phyloP scores from a whole-genome alignment of 257 asterid genomes.

The Primulina eburnea region DNA sequence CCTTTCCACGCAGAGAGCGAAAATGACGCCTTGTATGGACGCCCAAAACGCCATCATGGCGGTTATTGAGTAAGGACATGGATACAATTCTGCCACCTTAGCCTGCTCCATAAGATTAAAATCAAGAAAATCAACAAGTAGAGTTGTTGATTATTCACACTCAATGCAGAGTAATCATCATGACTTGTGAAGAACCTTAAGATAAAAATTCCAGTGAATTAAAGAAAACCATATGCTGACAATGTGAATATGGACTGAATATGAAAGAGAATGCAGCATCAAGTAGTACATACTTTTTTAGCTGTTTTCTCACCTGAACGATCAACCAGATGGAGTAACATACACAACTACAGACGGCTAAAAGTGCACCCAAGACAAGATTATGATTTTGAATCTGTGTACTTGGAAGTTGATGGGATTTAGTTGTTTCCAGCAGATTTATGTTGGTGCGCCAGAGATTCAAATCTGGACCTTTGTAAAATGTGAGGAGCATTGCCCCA shows the following conservation, averaged over 20 bases:
- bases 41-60: slow-evolving; percentile 54
- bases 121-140: background rate
- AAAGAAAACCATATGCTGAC: background rate
- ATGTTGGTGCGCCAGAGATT: slow-evolving; percentile 42
- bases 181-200: background rate
- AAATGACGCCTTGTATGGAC: slow-evolving; percentile 33
- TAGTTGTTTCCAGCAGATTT: slow-evolving; percentile 40
- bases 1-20: slow-evolving; percentile 43
- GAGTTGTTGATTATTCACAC: background rate
- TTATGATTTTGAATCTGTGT: slow-evolving; percentile 12
- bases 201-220: background rate
- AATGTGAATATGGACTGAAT: background rate
- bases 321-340: slow-evolving; percentile 60
- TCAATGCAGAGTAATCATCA: background rate
- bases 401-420: slow-evolving; percentile 3
- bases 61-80: slow-evolving; percentile 57
- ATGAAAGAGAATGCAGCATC: background rate
- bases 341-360: slow-evolving; percentile 46
- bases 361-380: slow-evolving; percentile 39
- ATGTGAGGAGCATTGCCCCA: slow-evolving; percentile 80
- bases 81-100: slow-evolving; percentile 43
- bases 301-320: slow-evolving; percentile 44
- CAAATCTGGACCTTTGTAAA: slow-evolving; percentile 60
- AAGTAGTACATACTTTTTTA: background rate
- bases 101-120: slow-evolving; percentile 31